These are phyloP conservation scores for Epichloe coenophiala DNA, from an alignment of 2,329 filamentous ascomycete species.

Conservation along the genomic window DNA sequence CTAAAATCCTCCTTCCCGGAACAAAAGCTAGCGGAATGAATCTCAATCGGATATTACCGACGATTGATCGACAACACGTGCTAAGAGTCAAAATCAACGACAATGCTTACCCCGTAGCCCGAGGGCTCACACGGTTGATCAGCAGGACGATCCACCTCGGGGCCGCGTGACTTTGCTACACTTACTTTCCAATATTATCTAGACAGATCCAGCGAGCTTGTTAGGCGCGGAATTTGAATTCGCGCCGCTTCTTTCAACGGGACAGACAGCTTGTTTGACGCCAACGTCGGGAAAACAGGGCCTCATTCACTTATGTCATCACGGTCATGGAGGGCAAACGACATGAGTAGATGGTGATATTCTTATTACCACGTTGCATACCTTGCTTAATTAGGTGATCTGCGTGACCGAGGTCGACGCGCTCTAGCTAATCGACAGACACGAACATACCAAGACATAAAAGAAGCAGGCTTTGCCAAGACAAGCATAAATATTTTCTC, in stretches of 20 bases:
- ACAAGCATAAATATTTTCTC: neutral
- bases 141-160: too few species aligned
- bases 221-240: too few species aligned
- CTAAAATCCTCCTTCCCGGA: neutral
- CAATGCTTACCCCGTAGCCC: too few species aligned
- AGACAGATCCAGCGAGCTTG: too few species aligned
- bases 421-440: neutral
- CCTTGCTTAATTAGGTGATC: conserved; percentile 1
- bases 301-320: neutral
- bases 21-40: neutral
- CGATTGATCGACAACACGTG: neutral
- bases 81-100: too few species aligned
- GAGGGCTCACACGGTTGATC: too few species aligned
- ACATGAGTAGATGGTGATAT: neutral
- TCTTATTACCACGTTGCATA: neutral
- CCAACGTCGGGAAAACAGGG: neutral
- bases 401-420: neutral
- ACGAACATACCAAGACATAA: neutral
- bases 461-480: neutral
- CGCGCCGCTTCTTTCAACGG: too few species aligned
- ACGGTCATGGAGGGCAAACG: neutral
- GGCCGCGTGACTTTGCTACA: too few species aligned
- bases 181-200: too few species aligned
- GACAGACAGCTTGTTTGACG: too few species aligned
- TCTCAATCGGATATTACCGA: neutral